Evolutionary conservation across 108 stramenopile species (phyloP).

Genomic region (Phaeodactylum tricornutum): DNA sequence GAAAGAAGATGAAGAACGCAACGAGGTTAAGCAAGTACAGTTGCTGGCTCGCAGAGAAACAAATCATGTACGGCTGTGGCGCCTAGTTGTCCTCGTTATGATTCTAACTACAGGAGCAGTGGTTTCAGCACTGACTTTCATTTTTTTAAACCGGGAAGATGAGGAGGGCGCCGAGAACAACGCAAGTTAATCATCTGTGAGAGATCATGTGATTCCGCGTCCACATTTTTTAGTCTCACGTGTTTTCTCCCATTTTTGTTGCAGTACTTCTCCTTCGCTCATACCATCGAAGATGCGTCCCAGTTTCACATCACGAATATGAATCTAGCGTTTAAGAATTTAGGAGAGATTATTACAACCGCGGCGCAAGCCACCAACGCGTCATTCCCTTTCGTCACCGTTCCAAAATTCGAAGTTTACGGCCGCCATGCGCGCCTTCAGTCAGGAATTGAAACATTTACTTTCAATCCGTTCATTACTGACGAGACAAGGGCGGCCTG

Average conservation of each 20-base stretch:
- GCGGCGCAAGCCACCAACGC: background rate
- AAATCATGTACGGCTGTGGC: background rate
- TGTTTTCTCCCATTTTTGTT: background rate
- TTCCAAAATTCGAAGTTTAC: background rate
- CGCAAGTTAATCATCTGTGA: constrained; percentile 3
- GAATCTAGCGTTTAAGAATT: background rate
- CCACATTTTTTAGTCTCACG: background rate
- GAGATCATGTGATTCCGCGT: background rate
- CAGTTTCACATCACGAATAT: background rate
- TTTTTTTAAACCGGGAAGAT: constrained; percentile 4
- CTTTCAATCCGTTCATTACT: background rate
- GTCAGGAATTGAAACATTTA: constrained; percentile 1
- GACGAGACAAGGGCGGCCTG: background rate
- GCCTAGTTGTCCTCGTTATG: background rate
- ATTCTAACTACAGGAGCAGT: constrained; percentile 2
- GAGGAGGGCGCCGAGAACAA: constrained; percentile 2
- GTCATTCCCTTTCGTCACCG: constrained; percentile 10
- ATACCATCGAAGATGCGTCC: background rate
- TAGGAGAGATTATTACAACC: background rate
- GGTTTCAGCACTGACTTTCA: constrained; percentile 1
- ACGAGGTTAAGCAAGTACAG: constrained; percentile 1
- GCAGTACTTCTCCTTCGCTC: constrained; percentile 4
- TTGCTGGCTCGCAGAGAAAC: background rate
- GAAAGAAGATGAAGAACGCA: background rate
- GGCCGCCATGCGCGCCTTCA: background rate